phyloP scores from a whole-genome alignment of 768 basidiomycete species.

The Hygrophoropsis aurantiaca region DNA sequence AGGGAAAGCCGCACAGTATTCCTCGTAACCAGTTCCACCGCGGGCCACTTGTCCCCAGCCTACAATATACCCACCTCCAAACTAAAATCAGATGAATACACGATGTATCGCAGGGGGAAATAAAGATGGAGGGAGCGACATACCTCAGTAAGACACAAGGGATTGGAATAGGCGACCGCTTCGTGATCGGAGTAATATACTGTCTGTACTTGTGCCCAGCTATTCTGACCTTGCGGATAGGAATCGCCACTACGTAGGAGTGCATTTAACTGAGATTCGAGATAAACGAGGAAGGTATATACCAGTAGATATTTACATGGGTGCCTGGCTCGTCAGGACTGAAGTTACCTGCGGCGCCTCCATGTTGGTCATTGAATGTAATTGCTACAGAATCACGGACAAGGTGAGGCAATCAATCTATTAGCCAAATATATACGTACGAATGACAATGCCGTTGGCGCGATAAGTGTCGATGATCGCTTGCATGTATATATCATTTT shows the following conservation, averaged over 20 bases:
- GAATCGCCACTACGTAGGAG: constrained; percentile 47
- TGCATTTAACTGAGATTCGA: not conserved
- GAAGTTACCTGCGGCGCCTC: constrained; percentile 47
- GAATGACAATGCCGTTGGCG: constrained; percentile 46
- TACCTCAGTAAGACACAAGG: constrained; percentile 53
- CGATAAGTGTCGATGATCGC: constrained; percentile 45
- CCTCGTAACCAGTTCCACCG: constrained; percentile 53
- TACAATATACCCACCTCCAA: constrained; percentile 49
- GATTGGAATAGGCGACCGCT: constrained; percentile 43
- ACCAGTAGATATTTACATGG: constrained; percentile 52
- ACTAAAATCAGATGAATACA: too few species aligned
- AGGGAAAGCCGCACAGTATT: constrained; percentile 38
- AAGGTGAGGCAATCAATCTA: not conserved
- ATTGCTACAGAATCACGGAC: constrained; percentile 32
- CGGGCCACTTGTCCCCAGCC: constrained; percentile 40
- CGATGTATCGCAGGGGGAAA: not conserved
- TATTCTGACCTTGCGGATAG: constrained; percentile 47
- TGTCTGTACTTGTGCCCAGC: constrained; percentile 50
- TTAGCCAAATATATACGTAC: constrained; percentile 27
- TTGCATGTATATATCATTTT: constrained; percentile 50
- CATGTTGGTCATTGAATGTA: constrained; percentile 50
- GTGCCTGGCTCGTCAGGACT: constrained; percentile 46
- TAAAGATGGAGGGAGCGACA: not conserved
- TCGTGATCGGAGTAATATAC: constrained; percentile 47
- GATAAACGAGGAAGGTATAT: constrained; percentile 1